A percentile compares a stretch with the other conserved stretches of the same genome.
Conservation (phyloP, 78 protist species). For the Cyanophora paradoxa region DNA sequence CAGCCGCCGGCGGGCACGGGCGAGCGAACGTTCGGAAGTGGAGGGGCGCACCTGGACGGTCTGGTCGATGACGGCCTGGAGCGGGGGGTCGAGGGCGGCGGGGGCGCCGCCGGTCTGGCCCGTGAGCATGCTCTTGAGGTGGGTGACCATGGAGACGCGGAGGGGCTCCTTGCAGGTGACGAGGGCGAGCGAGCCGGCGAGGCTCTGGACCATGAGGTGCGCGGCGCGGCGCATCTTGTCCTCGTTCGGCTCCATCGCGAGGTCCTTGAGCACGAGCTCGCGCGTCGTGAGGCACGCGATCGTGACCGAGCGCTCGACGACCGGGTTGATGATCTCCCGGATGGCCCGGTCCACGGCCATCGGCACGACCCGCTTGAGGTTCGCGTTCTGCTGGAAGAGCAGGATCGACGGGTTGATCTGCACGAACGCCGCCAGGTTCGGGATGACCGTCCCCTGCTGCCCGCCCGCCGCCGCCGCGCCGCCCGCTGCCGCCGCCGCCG, state of each 20-base stretch:
- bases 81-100: conserved; percentile 13
- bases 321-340: conserved; percentile 71
- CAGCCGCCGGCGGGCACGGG: neutral
- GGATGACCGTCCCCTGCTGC: neutral
- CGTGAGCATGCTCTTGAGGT: conserved; percentile 47
- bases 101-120: neutral
- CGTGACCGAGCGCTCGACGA: conserved; percentile 81
- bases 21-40: no score
- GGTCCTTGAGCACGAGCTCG: conserved; percentile 89
- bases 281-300: conserved; percentile 81
- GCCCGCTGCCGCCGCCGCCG: no score
- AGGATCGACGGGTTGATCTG: conserved; percentile 16
- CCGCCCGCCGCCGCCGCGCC: no score
- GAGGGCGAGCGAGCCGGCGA: conserved; percentile 84
- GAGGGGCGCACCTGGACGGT: no score
- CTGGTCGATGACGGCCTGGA: no score
- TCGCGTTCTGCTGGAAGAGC: conserved; percentile 18
- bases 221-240: conserved; percentile 69
- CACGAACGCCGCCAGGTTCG: neutral
- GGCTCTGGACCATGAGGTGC: conserved; percentile 74
- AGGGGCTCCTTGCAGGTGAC: conserved; percentile 93
- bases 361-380: conserved; percentile 29
- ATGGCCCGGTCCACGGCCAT: conserved; percentile 74
- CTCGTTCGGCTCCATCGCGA: conserved; percentile 86
- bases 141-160: conserved; percentile 40